Evolutionary conservation across 202 grass and related monocot species (phyloP), one percentile per base, ranked within the genome.

Genomic region (Schoenoplectus tabernaemontani): DNA sequence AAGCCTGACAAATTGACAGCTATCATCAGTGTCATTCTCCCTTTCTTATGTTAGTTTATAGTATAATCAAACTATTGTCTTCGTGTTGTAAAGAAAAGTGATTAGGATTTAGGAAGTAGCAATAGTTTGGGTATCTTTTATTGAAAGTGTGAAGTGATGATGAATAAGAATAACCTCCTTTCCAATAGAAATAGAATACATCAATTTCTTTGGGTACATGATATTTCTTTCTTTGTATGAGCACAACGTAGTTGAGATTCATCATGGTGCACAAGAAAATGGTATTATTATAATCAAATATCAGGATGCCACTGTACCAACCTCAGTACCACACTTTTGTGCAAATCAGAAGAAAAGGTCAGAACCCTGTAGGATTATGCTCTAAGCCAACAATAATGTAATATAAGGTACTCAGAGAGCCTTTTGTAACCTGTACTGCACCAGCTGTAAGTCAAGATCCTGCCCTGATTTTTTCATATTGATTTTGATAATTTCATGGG

Each of bases 401-500:
- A 69, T 44, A 5, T 22, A 41, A 53, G 48, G 48, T n/a, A n/a
- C n/a, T n/a, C n/a, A n/a, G n/a, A n/a, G n/a, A n/a, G n/a, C n/a
- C n/a, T n/a, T n/a, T n/a, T 73, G 23, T 50, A 73, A 50, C 22
- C 47, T 22, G 11, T 44, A 71, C 41, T 26, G 10, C 42, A 47
- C 41, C 66, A 47, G 20, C 44, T 17, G 23, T 72, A 72, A 13
- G 22, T 48, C 42, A 30, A 32, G 67, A 30, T 48, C 43, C 4
- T 50, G 23, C 6, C 22, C 37, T 26, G n/a, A 78, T 78, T 3
- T 19, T 54, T 77, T 37, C 15, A 22, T 59, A 59, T 77, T 77
- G 73, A 42, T 76, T 83, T 67, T 85, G 41, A 48, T 44, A 23
- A 83, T 86, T 84, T 69, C 77, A 63, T 82, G 82, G 13, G 7